Percentiles rank a stretch among this genome's conserved stretches.
These are phyloP conservation scores for Schwanniomyces pseudopolymorphus DNA, from an alignment of 805 yeast genomes.

Conservation along the genomic window DNA sequence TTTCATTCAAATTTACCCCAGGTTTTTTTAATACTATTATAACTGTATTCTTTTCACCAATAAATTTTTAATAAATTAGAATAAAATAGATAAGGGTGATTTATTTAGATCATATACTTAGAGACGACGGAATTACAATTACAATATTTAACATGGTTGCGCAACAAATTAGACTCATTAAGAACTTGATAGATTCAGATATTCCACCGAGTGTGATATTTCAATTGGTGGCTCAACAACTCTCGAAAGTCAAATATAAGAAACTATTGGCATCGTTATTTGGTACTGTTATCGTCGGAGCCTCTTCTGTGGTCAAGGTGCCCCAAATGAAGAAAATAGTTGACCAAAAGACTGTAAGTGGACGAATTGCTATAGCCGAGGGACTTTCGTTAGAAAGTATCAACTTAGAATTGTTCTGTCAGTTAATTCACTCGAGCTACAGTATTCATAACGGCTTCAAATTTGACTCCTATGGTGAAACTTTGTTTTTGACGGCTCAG, in stretches of 20 bases:
- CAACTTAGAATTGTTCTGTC: conserved; percentile 34
- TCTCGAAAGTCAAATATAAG: conserved; percentile 33
- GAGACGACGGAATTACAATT: background rate
- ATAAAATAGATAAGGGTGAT: too few species aligned
- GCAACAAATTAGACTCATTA: conserved; percentile 16
- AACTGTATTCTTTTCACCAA: background rate
- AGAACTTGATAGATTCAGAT: conserved; percentile 38
- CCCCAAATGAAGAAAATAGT: conserved; percentile 41
- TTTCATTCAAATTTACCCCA: background rate
- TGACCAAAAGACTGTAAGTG: conserved; percentile 22
- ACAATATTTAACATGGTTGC: background rate
- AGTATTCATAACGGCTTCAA: conserved; percentile 32
- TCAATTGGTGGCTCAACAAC: conserved; percentile 35
- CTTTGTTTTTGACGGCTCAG: conserved; percentile 38
- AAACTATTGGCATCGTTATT: conserved; percentile 31
- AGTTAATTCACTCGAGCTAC: conserved; percentile 40
- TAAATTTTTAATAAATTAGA: too few species aligned
- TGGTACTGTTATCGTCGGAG: conserved; percentile 36
- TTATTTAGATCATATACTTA: too few species aligned
- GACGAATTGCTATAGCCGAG: conserved; percentile 28
- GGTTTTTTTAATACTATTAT: background rate
- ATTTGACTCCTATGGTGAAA: conserved; percentile 42
- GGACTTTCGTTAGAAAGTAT: conserved; percentile 39
- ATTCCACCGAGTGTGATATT: conserved; percentile 38
- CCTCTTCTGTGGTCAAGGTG: conserved; percentile 36